Evolutionary conservation across 352 stramenopile species (phyloP).

Genomic region (Globisporangium viniferum): DNA sequence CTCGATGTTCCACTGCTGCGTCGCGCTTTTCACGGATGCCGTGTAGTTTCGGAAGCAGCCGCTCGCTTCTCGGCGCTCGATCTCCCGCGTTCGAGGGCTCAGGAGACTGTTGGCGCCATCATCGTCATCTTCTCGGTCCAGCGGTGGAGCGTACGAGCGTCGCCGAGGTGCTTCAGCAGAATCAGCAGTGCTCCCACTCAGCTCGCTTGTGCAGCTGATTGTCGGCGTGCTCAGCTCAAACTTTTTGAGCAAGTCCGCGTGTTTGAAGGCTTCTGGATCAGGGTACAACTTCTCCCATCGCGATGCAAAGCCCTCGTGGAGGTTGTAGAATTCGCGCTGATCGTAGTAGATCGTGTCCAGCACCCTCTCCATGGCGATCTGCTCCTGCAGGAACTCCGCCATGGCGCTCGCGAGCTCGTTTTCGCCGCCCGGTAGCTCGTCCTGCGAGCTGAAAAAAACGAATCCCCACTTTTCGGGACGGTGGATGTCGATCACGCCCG

Average conservation of each 20-base stretch:
- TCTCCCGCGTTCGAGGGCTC: constrained; percentile 22
- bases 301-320: constrained; percentile 39
- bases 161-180: constrained; percentile 4
- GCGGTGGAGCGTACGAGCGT: constrained; percentile 20
- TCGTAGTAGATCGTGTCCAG: constrained; percentile 70
- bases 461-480: constrained; percentile 69
- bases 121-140: constrained; percentile 28
- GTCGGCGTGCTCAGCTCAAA: constrained; percentile 33
- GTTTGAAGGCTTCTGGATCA: constrained; percentile 20
- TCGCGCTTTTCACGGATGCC: constrained; percentile 29
- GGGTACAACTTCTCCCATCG: constrained; percentile 43
- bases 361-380: constrained; percentile 54
- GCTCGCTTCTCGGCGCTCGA: constrained; percentile 20
- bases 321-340: constrained; percentile 45
- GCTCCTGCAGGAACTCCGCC: constrained; percentile 39
- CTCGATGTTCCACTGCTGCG: constrained; percentile 46
- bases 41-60: constrained; percentile 35
- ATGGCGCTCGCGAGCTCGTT: constrained; percentile 33
- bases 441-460: constrained; percentile 54
- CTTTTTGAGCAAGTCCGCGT: constrained; percentile 24
- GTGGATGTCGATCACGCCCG: constrained; percentile 74
- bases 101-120: constrained; percentile 1
- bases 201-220: constrained; percentile 23
- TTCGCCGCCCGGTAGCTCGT: constrained; percentile 37
- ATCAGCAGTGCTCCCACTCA: background rate